These are phyloP conservation scores for Nigrograna mackinnonii DNA, from an alignment of 2,329 filamentous ascomycete species.

Conservation along the genomic window DNA sequence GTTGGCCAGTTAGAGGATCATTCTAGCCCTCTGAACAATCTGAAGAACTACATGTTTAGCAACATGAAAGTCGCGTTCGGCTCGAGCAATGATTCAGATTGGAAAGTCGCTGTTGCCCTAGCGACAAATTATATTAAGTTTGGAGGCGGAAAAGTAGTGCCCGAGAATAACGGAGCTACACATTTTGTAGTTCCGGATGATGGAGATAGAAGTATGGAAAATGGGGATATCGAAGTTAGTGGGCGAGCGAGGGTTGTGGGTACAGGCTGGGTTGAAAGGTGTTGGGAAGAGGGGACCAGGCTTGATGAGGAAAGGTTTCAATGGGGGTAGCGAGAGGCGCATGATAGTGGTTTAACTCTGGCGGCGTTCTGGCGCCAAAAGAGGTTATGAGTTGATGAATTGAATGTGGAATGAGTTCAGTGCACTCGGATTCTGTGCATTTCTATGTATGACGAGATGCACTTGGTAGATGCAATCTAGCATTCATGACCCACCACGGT, in stretches of 20 bases:
- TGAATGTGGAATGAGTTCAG: no score
- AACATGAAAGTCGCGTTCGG: constrained; percentile 26
- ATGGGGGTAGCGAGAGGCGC: constrained; percentile 28
- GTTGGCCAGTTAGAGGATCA: constrained; percentile 32
- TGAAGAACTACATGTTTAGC: constrained; percentile 36
- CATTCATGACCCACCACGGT: no score
- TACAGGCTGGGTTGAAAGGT: constrained; percentile 73
- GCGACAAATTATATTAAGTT: constrained; percentile 67
- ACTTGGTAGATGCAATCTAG: no score
- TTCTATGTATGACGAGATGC: no score
- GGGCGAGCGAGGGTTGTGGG: constrained; percentile 71
- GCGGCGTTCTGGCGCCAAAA: no score
- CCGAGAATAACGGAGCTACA: constrained; percentile 63
- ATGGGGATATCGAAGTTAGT: constrained; percentile 37
- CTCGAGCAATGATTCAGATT: constrained; percentile 10
- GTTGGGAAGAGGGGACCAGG: constrained; percentile 77
- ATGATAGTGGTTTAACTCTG: no score
- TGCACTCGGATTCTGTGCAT: no score
- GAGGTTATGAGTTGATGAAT: no score
- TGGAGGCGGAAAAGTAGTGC: constrained; percentile 64
- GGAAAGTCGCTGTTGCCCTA: constrained; percentile 41
- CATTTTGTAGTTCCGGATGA: constrained; percentile 68
- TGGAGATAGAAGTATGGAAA: constrained; percentile 47
- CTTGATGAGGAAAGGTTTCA: constrained; percentile 67
- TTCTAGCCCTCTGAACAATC: constrained; percentile 18